Evolutionary conservation across 1,284 basidiomycete species (phyloP).

Genomic region (Exsudoporus floridanus): DNA sequence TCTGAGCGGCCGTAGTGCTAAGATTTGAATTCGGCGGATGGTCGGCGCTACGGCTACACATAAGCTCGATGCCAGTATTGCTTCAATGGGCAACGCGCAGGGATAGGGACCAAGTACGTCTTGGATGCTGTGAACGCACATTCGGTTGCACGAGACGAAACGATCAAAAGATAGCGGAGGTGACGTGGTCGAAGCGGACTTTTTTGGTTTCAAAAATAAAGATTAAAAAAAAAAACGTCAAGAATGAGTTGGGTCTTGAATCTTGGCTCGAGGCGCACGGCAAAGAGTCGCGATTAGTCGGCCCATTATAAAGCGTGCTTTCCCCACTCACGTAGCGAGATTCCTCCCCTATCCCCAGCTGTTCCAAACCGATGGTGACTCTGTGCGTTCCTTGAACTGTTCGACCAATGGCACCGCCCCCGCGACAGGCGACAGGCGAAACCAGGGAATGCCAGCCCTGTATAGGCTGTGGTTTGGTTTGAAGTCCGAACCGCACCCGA

Average conservation of each 20-base stretch:
- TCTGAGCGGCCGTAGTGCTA: constrained; percentile 3
- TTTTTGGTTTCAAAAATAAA: not conserved
- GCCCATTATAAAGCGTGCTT: not conserved
- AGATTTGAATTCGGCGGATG: not conserved
- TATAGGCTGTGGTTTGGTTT: constrained; percentile 2
- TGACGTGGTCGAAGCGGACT: not conserved
- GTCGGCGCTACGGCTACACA: not conserved
- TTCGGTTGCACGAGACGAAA: not conserved
- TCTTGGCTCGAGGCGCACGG: not conserved
- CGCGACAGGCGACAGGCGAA: not conserved
- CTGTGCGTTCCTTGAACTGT: too few species aligned
- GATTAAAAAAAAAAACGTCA: not conserved
- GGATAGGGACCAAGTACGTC: not conserved
- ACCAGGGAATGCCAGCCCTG: not conserved
- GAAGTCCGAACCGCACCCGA: constrained; percentile 8
- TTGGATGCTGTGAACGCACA: not conserved
- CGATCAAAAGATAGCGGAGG: not conserved
- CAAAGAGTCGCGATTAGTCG: not conserved
- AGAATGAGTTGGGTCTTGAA: not conserved
- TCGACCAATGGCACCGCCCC: too few species aligned
- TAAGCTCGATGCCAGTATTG: not conserved
- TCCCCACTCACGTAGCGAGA: not conserved
- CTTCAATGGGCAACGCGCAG: not conserved
- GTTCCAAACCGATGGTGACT: not conserved
- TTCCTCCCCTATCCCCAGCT: not conserved